Conservation (phyloP, 768 basidiomycete genomes). For the Xerocomus brunneocitrinus region DNA sequence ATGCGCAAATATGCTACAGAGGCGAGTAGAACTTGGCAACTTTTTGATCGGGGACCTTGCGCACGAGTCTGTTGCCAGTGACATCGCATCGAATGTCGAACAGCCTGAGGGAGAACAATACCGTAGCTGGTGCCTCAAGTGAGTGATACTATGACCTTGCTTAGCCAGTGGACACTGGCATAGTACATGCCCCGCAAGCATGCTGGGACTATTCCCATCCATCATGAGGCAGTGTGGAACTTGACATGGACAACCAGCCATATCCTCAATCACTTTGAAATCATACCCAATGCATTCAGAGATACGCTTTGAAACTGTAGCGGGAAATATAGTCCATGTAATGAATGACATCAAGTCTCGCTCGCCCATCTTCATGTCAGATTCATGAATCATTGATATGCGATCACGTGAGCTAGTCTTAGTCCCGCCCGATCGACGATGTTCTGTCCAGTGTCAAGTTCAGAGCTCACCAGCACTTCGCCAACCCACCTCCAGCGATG, state of each 20-base stretch:
- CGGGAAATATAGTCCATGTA: background rate
- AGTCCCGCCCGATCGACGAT: no score
- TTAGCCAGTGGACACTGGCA: no score
- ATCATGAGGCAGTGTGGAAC: background rate
- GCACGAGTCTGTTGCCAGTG: background rate
- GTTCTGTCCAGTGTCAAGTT: background rate
- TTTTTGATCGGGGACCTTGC: no score
- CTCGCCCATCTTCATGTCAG: no score
- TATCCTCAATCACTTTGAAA: background rate
- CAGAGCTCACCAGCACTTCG: background rate
- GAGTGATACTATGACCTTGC: background rate
- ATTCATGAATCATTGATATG: no score
- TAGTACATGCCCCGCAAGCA: no score
- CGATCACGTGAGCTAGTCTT: no score
- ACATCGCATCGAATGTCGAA: background rate
- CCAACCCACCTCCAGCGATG: slow-evolving; percentile 1
- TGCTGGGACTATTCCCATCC: background rate
- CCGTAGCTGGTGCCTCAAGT: background rate
- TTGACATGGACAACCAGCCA: background rate
- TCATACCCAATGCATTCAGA: no score
- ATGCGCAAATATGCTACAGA: background rate
- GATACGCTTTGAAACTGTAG: background rate
- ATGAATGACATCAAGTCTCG: background rate
- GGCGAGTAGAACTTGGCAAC: no score
- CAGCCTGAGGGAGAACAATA: background rate